Evolutionary conservation across 2,329 filamentous ascomycete genomes (phyloP).

Genomic region (Talaromyces sp.): DNA sequence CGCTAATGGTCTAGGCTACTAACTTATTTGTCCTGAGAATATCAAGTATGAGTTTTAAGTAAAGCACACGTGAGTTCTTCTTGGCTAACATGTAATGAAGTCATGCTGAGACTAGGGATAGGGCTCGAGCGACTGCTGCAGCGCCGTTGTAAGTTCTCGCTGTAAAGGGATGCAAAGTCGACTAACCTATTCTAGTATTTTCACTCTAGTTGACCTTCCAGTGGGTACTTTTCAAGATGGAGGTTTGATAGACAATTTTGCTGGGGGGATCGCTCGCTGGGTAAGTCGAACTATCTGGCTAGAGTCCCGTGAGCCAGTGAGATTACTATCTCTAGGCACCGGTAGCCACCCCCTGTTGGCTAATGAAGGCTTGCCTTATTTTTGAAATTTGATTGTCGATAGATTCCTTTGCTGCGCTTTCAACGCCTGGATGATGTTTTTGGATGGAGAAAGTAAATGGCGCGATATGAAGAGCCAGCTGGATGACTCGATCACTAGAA

Average conservation of each 20-base stretch:
- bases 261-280: not conserved
- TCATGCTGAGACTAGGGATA: not conserved
- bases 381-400: not conserved
- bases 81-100: not conserved
- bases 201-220: not conserved
- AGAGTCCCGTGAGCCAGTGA: not conserved
- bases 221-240: not conserved
- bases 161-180: not conserved
- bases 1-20: not conserved
- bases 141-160: not conserved
- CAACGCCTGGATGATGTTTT: slow-evolving; percentile 1
- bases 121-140: not conserved
- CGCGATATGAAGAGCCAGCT: slow-evolving; percentile 6
- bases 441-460: slow-evolving; percentile 1
- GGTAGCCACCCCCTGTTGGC: not conserved
- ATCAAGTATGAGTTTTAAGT: not conserved
- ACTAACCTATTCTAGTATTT: not conserved
- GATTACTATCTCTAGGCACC: not conserved
- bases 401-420: not conserved
- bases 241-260: slow-evolving; percentile 4
- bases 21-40: not conserved
- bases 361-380: not conserved
- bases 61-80: not conserved
- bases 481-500: not conserved
- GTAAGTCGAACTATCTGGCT: slow-evolving; percentile 1